Base-by-base conservation (phyloP, 1,284 basidiomycete species). In the Ceratobasidium sp. region DNA sequence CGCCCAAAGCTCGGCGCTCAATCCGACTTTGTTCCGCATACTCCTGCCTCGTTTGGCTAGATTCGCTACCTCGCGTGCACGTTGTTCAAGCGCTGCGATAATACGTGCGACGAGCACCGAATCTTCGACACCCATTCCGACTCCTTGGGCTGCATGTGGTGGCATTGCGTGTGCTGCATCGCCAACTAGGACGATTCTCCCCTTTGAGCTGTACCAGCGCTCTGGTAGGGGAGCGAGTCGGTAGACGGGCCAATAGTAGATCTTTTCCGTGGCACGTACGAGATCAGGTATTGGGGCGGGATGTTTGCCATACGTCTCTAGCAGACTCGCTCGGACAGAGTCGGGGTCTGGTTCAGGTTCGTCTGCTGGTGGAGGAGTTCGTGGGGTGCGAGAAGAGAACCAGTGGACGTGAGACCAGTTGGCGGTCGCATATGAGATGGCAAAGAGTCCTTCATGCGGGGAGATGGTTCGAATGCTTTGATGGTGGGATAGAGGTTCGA, bases 221-320 rank as follows among this genome's bases (percentile, higher is more conserved):
- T 65, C 60, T 1, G 71, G 71, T 28, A 72, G 46, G 6, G 71
- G 71, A 10, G 43, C 8, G 21, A 72, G 61, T 16, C 71, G 71
- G 39, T 23, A 72, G 14, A 72, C 71, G 32, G 71, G 71, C 71
- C 71, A 72, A 43, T 72, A 72, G 71, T 64, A 72, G 52, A 72
- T 72, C 16, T 65, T 48, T 9, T 72, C 71, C 10, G 71, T 72
- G 43, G 60, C 59, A 16, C 50, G 41, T n/a, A 72, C 32, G 30
- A 72, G 71, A 23, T 65, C 53, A 21, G 71, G 71, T 10, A 72
- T 46, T 0, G 71, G 71, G 16, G 59, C 60, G 21, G 71, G 71
- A 39, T 64, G 61, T 6, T 58, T 65, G 34, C 71, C 71, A 46
- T 72, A 72, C 18, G 50, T 65, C 50, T 65, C 43, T 6, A 72